These are phyloP conservation scores for Penicillium sp. DNA, from an alignment of 2,329 filamentous ascomycete genomes.

Conservation along the genomic window DNA sequence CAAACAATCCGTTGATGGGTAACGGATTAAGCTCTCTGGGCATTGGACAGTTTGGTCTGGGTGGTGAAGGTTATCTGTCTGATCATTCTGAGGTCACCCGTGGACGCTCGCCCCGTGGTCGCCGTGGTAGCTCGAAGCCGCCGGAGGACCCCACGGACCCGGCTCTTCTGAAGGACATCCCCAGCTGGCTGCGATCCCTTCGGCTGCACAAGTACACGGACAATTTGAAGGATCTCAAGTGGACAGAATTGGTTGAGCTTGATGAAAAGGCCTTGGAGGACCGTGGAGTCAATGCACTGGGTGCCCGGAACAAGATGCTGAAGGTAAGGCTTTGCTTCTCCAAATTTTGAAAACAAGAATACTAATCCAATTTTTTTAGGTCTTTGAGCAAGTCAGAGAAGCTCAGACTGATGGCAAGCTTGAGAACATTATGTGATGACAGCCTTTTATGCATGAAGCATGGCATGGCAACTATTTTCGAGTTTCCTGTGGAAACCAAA, in stretches of 20 bases:
- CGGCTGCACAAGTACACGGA: constrained; percentile 98
- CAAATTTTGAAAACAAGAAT: constrained; percentile 27
- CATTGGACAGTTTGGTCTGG: constrained; percentile 69
- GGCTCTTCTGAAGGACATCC: constrained; percentile 87
- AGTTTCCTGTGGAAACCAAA: constrained; percentile 6
- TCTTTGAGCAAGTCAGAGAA: constrained; percentile 93
- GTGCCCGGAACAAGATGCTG: constrained; percentile 94
- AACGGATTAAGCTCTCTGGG: constrained; percentile 70
- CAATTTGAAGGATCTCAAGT: constrained; percentile 94
- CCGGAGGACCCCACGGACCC: constrained; percentile 96
- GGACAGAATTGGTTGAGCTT: constrained; percentile 87
- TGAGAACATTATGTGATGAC: constrained; percentile 32
- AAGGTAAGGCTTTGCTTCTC: constrained; percentile 62
- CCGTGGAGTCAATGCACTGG: constrained; percentile 89
- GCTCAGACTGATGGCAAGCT: constrained; percentile 74
- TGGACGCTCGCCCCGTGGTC: constrained; percentile 86
- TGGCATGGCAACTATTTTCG: constrained; percentile 7
- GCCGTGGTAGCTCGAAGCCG: constrained; percentile 92
- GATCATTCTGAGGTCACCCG: constrained; percentile 90
- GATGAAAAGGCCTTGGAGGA: constrained; percentile 92
- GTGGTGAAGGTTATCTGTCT: constrained; percentile 81
- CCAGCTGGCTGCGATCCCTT: constrained; percentile 90
- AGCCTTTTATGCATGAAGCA: constrained; percentile 11
- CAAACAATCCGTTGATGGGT: constrained; percentile 67
- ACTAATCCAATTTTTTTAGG: constrained; percentile 43